A percentile compares a stretch with the other conserved stretches of the same genome.
These are phyloP conservation scores for Fistulifera pelliculosa DNA, from an alignment of 108 stramenopile genomes.

Conservation along the genomic window DNA sequence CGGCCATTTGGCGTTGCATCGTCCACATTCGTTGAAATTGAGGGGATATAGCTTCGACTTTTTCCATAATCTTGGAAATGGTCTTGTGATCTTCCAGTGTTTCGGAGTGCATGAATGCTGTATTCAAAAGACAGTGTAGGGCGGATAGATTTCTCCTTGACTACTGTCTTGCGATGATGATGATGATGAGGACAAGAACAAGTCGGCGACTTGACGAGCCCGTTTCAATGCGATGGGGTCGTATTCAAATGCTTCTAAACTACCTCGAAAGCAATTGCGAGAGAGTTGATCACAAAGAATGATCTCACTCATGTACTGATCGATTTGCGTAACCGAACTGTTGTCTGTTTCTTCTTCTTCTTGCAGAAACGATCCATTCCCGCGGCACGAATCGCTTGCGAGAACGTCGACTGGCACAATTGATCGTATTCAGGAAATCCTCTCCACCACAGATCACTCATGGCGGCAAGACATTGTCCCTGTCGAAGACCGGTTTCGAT, in stretches of 20 bases:
- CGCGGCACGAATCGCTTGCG: slow-evolving; percentile 10
- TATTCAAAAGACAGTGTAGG: slow-evolving; percentile 26
- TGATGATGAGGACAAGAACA: neutral
- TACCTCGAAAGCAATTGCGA: slow-evolving; percentile 54
- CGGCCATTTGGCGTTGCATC: slow-evolving; percentile 7
- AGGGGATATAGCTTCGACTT: neutral
- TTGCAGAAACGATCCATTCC: too few species aligned
- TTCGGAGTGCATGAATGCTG: slow-evolving; percentile 56
- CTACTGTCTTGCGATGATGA: too few species aligned
- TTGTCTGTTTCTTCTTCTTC: too few species aligned
- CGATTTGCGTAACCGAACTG: too few species aligned
- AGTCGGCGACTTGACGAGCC: slow-evolving; percentile 11
- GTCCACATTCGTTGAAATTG: neutral
- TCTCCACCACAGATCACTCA: slow-evolving; percentile 23
- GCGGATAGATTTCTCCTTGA: slow-evolving; percentile 17
- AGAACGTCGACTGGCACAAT: slow-evolving; percentile 17
- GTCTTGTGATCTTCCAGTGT: slow-evolving; percentile 22
- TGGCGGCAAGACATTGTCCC: neutral
- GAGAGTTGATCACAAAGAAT: slow-evolving; percentile 66
- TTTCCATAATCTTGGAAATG: neutral
- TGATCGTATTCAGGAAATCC: slow-evolving; percentile 27
- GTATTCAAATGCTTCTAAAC: slow-evolving; percentile 51
- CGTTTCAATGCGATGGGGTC: slow-evolving; percentile 28
- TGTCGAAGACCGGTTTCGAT: slow-evolving; percentile 2
- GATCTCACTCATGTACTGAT: slow-evolving; percentile 42